phyloP scores from a whole-genome alignment of 225 moss, liverwort and hornwort genomes.

The Sphagnum contortum region DNA sequence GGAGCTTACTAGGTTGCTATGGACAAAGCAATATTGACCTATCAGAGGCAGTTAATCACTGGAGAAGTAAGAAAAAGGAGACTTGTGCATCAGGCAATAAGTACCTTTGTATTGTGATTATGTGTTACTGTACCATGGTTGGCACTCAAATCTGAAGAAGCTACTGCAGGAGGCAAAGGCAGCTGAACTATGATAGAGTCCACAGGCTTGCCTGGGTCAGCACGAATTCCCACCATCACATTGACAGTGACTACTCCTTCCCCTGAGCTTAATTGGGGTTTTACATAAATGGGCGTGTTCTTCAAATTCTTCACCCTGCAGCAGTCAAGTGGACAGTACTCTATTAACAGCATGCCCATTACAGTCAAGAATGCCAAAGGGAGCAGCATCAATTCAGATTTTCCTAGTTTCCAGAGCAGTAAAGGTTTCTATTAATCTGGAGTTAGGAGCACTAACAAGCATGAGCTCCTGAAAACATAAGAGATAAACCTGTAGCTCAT shows the following conservation, averaged over 20 bases:
- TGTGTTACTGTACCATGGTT: conserved; percentile 76
- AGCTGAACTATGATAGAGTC: conserved; percentile 76
- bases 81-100: neutral
- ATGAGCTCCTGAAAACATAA: neutral
- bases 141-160: conserved; percentile 64
- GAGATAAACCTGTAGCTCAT: conserved; percentile 87
- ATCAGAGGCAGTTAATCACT: no score
- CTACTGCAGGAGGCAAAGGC: conserved; percentile 73
- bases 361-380: no score
- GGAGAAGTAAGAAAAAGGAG: no score
- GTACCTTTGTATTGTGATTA: conserved; percentile 74
- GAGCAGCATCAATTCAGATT: no score
- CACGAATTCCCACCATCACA: conserved; percentile 76
- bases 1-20: no score
- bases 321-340: neutral
- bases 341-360: no score
- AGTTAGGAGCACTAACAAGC: neutral
- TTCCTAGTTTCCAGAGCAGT: neutral
- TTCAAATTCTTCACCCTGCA: conserved; percentile 77
- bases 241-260: conserved; percentile 76
- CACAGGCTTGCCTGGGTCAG: conserved; percentile 82
- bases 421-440: no score
- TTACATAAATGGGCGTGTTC: conserved; percentile 87
- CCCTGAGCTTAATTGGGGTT: conserved; percentile 81
- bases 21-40: no score